A percentile compares a stretch with the other conserved stretches of the same genome.
Evolutionary conservation across 306 rosid species (phyloP).

Genomic region (Corylus heterophylla): DNA sequence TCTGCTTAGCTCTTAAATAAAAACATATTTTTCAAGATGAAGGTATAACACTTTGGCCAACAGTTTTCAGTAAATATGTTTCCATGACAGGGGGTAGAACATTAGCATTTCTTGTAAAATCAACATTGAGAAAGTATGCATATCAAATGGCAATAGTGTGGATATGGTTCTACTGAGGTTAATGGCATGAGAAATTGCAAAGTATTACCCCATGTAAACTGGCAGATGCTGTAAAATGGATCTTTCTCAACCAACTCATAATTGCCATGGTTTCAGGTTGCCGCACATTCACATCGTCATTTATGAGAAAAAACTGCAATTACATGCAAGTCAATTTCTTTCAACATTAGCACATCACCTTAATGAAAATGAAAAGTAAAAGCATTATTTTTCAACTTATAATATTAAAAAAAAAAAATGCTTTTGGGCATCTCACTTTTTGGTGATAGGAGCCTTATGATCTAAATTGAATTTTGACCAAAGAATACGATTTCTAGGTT

Average conservation of each 20-base stretch:
- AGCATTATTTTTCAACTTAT: conserved; percentile 2
- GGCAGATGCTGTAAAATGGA: conserved; percentile 92
- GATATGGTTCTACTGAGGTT: background rate
- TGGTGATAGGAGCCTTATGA: background rate
- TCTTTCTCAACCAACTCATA: conserved; percentile 79
- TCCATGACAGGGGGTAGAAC: background rate
- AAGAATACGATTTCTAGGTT: background rate
- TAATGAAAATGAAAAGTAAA: background rate
- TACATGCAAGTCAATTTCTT: conserved; percentile 31
- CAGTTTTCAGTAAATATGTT: background rate
- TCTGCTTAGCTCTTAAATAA: conserved; percentile 7
- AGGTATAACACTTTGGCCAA: background rate
- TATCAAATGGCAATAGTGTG: conserved; percentile 2
- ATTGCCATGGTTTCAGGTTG: conserved; percentile 96
- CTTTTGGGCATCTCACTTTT: conserved; percentile 3
- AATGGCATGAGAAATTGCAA: conserved; percentile 18
- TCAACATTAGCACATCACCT: conserved; percentile 14
- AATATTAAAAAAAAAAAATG: background rate
- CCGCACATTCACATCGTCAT: conserved; percentile 57
- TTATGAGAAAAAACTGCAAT: conserved; percentile 59
- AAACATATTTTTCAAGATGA: background rate
- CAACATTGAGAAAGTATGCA: background rate
- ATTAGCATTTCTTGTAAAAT: background rate
- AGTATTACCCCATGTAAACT: conserved; percentile 92
- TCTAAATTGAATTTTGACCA: background rate